phyloP scores from a whole-genome alignment of 352 stramenopile species.

The Aphanomyces euteiches region DNA sequence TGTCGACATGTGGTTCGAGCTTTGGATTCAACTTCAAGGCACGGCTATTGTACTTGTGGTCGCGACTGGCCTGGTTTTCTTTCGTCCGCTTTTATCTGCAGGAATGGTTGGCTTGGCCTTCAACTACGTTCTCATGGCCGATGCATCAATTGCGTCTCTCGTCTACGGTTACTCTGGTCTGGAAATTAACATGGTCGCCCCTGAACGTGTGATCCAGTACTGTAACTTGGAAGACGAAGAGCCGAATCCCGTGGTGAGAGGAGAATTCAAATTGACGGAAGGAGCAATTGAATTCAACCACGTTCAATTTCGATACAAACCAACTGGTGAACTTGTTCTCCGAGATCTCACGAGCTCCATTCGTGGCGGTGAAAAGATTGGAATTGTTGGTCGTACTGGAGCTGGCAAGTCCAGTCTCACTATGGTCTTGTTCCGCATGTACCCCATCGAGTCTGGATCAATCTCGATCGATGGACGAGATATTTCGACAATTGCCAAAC shows the following conservation, averaged over 20 bases:
- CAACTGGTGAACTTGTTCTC: constrained; percentile 37
- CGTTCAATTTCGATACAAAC: constrained; percentile 55
- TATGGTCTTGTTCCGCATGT: constrained; percentile 72
- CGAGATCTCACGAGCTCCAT: constrained; percentile 41
- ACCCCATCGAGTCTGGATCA: constrained; percentile 47
- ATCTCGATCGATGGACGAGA: constrained; percentile 75
- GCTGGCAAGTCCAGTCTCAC: constrained; percentile 89
- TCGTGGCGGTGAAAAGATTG: constrained; percentile 57
- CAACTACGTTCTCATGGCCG: constrained; percentile 84
- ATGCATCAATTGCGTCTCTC: constrained; percentile 78
- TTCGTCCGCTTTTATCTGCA: constrained; percentile 51
- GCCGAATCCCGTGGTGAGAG: constrained; percentile 38
- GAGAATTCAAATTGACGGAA: constrained; percentile 51
- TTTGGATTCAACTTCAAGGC: constrained; percentile 78
- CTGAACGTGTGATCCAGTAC: constrained; percentile 87
- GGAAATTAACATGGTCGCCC: constrained; percentile 89
- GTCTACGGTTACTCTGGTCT: constrained; percentile 81
- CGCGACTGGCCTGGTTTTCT: constrained; percentile 63
- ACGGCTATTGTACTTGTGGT: constrained; percentile 77
- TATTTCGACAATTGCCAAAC: constrained; percentile 55
- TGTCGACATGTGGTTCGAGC: constrained; percentile 73
- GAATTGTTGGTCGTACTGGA: constrained; percentile 86
- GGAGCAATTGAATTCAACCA: constrained; percentile 39
- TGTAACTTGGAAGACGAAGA: constrained; percentile 45
- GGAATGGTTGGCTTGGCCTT: constrained; percentile 82